A percentile compares a stretch with the other conserved stretches of the same genome.
These are phyloP conservation scores for Parascedosporium putredinis DNA, from an alignment of 2,329 filamentous ascomycete genomes.

Conservation along the genomic window DNA sequence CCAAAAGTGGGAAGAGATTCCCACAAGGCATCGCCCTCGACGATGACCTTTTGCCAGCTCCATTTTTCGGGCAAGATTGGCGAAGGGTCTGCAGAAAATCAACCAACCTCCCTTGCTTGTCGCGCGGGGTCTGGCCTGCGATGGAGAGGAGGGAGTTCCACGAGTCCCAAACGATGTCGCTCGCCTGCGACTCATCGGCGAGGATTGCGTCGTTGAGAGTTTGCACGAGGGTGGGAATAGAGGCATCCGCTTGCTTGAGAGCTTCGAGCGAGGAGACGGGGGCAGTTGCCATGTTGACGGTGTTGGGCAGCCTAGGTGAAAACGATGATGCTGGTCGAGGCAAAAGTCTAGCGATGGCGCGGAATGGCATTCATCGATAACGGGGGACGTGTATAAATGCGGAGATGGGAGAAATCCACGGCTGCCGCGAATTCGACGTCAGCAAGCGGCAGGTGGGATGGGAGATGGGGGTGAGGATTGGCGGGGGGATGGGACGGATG, in stretches of 20 bases:
- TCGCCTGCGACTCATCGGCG: slow-evolving; percentile 7
- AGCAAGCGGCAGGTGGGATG: too few species aligned
- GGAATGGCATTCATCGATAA: too few species aligned
- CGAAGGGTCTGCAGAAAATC: slow-evolving; percentile 14
- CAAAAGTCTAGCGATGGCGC: not conserved
- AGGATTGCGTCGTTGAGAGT: slow-evolving; percentile 9
- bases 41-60: slow-evolving; percentile 13
- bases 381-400: too few species aligned
- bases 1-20: slow-evolving; percentile 19
- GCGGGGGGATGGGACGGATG: too few species aligned
- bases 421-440: too few species aligned
- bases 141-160: slow-evolving; percentile 16
- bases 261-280: not conserved
- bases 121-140: slow-evolving; percentile 13
- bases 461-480: too few species aligned
- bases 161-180: slow-evolving; percentile 14
- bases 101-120: slow-evolving; percentile 15
- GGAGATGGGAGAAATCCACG: too few species aligned
- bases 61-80: slow-evolving; percentile 11
- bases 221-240: slow-evolving; percentile 9
- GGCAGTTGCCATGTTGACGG: not conserved
- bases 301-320: not conserved
- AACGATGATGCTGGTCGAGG: not conserved
- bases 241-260: not conserved
- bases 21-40: slow-evolving; percentile 16